These are phyloP conservation scores for Ramicandelaber brevisporus DNA, from an alignment of 192 early-diverging fungal species.

Conservation along the genomic window DNA sequence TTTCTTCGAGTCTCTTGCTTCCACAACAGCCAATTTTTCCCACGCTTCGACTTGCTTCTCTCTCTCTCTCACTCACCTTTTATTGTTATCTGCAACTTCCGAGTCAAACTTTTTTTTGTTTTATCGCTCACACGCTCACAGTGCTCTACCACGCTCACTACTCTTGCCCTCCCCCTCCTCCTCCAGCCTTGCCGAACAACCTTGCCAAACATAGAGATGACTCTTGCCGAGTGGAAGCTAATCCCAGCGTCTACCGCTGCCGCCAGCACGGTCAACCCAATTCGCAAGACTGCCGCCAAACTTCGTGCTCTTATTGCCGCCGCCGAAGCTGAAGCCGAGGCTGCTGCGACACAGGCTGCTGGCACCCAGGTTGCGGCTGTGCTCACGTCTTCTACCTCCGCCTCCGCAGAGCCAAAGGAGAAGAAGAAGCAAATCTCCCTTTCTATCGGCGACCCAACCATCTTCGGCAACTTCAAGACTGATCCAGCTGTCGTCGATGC, in stretches of 20 bases:
- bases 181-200: slow-evolving; percentile 2
- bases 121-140: not conserved
- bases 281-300: slow-evolving; percentile 61
- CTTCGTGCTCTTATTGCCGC: slow-evolving; percentile 34
- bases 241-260: slow-evolving; percentile 34
- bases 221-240: slow-evolving; percentile 11
- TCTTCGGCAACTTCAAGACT: slow-evolving; percentile 76
- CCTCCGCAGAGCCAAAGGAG: slow-evolving; percentile 14
- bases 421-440: slow-evolving; percentile 1
- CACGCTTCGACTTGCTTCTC: not conserved
- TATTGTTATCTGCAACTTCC: too few relatives aligned
- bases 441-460: slow-evolving; percentile 50
- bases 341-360: too few relatives aligned
- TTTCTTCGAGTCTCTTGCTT: too few relatives aligned
- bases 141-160: not conserved
- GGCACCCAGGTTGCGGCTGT: slow-evolving; percentile 16
- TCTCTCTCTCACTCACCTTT: not conserved
- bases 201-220: too few relatives aligned
- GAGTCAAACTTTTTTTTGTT: slow-evolving; percentile 1
- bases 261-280: slow-evolving; percentile 61
- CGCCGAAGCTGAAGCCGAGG: slow-evolving; percentile 15
- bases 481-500: slow-evolving; percentile 37
- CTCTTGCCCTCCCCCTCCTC: slow-evolving; percentile 9
- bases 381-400: slow-evolving; percentile 27
- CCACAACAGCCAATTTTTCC: too few relatives aligned